A percentile compares a stretch with the other conserved stretches of the same genome.
phyloP scores from a whole-genome alignment of 2,329 filamentous ascomycete species.

The Epichloe baconii region DNA sequence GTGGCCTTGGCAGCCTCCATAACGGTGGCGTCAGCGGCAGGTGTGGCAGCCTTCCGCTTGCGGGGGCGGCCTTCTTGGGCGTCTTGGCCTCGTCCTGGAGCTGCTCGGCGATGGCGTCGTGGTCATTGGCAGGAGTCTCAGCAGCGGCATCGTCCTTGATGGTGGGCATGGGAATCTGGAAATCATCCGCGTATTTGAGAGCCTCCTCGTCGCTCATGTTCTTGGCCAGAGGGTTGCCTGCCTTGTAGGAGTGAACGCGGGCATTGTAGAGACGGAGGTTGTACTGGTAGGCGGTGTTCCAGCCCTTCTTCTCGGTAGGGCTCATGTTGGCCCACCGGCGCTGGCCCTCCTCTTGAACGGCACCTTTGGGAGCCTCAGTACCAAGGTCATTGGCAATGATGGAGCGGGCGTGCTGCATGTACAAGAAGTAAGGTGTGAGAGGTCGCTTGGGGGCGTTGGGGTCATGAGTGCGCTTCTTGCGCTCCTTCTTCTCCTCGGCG shows the following conservation, averaged over 20 bases:
- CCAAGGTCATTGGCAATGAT: constrained; percentile 72
- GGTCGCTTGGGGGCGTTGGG: constrained; percentile 92
- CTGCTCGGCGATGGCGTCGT: constrained; percentile 47
- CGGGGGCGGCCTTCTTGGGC: constrained; percentile 42
- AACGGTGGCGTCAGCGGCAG: constrained; percentile 17
- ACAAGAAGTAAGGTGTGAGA: constrained; percentile 88
- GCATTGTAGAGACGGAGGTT: constrained; percentile 54
- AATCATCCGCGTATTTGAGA: constrained; percentile 45
- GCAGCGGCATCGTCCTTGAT: constrained; percentile 26
- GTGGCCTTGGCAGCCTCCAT: constrained; percentile 26
- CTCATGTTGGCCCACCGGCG: constrained; percentile 73
- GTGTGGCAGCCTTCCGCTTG: constrained; percentile 44
- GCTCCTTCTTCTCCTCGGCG: constrained; percentile 67
- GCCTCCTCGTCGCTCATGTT: constrained; percentile 50
- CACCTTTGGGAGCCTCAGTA: constrained; percentile 64
- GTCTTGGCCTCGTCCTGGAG: constrained; percentile 41
- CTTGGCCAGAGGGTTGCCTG: constrained; percentile 43
- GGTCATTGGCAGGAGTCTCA: constrained; percentile 27
- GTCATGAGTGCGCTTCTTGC: constrained; percentile 76
- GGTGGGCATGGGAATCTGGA: constrained; percentile 39
- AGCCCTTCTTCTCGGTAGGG: constrained; percentile 54
- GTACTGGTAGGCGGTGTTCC: constrained; percentile 56
- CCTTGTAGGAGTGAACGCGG: constrained; percentile 51
- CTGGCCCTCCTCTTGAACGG: constrained; percentile 78
- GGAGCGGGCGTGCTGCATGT: constrained; percentile 75